These are phyloP conservation scores for Candida xyloterini DNA, from an alignment of 805 yeast species.

Conservation along the genomic window DNA sequence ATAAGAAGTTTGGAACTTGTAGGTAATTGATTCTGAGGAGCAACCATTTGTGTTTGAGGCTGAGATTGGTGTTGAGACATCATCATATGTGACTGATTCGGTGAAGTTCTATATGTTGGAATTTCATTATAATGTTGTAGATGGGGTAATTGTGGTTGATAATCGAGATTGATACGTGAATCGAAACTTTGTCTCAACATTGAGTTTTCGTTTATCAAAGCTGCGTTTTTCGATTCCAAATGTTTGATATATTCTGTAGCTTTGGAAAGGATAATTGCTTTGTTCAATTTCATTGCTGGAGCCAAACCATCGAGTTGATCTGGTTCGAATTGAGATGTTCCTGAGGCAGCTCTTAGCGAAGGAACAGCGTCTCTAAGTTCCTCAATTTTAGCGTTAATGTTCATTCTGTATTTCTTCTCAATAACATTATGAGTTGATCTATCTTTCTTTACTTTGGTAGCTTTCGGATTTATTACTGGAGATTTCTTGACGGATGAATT, in stretches of 20 bases:
- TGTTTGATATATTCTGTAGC: constrained; percentile 79
- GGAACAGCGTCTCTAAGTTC: constrained; percentile 78
- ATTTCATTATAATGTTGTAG: not conserved
- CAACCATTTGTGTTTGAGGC: not conserved
- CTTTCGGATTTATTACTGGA: constrained; percentile 14
- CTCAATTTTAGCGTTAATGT: constrained; percentile 67
- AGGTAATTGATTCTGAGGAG: constrained; percentile 12
- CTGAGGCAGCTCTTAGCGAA: constrained; percentile 58
- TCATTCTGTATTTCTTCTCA: constrained; percentile 77
- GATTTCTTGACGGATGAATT: not conserved
- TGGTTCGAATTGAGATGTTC: constrained; percentile 30
- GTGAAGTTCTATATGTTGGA: not conserved
- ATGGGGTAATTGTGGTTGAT: constrained; percentile 6
- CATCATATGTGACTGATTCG: not conserved
- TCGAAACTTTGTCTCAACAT: constrained; percentile 36
- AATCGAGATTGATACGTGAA: constrained; percentile 13
- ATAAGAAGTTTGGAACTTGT: constrained; percentile 28
- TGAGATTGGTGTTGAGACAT: no score
- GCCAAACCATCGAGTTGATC: constrained; percentile 68
- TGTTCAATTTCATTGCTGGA: constrained; percentile 73
- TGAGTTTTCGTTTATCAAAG: constrained; percentile 50
- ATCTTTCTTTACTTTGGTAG: constrained; percentile 45
- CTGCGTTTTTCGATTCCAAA: constrained; percentile 56
- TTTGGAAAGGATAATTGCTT: constrained; percentile 73
- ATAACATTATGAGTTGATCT: constrained; percentile 74